phyloP scores from a whole-genome alignment of 495 filamentous ascomycete species.

The Aspergillus panamensis region DNA sequence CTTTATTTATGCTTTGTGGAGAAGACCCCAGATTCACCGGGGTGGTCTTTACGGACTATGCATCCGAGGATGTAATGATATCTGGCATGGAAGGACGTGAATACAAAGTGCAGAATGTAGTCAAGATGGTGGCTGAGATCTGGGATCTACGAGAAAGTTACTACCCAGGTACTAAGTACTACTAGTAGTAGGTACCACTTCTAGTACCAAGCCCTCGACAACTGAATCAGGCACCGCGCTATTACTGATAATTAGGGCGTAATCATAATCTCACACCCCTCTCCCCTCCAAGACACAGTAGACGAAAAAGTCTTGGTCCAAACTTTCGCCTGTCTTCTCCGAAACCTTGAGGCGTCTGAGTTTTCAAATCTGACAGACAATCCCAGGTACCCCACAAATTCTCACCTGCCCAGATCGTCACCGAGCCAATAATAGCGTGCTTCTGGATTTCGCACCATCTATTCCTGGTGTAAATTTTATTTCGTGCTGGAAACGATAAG shows the following conservation, averaged over 20 bases:
- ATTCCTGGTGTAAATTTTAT: constrained; percentile 16
- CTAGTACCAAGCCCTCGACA: no score
- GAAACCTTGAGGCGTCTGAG: background rate
- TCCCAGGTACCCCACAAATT: constrained; percentile 10
- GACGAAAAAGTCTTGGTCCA: background rate
- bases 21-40: constrained; percentile 13
- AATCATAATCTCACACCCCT: background rate
- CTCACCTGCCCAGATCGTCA: background rate
- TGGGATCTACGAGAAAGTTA: background rate
- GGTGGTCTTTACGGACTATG: background rate
- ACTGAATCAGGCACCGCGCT: background rate
- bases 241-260: background rate
- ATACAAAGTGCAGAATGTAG: background rate
- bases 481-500: constrained; percentile 19
- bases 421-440: constrained; percentile 5
- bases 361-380: background rate
- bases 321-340: background rate
- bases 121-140: background rate
- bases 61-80: background rate
- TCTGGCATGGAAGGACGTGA: background rate
- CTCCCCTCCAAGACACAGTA: background rate
- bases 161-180: background rate
- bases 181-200: background rate
- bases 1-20: constrained; percentile 2
- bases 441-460: constrained; percentile 7